phyloP scores from a whole-genome alignment of 139 green algal species.

The Tetraselmis chui region DNA sequence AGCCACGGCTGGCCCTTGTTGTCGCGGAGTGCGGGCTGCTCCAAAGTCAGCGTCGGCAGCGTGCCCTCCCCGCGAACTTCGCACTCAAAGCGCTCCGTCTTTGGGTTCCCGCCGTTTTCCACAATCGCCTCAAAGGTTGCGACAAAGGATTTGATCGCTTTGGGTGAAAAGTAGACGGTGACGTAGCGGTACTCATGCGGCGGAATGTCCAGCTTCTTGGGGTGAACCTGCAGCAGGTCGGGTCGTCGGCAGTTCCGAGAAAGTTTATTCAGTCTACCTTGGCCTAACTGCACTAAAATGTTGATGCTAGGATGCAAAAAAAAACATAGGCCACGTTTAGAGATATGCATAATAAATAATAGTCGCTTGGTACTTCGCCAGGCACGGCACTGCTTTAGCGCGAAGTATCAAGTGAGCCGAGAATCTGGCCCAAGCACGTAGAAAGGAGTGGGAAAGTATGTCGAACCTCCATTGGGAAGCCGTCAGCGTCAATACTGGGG shows the following conservation, averaged over 20 bases:
- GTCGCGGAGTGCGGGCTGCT: conserved; percentile 32
- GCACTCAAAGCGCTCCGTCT: conserved; percentile 57
- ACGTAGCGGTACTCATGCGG: conserved; percentile 40
- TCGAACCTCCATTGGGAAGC: conserved; percentile 57
- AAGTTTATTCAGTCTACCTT: too few species aligned
- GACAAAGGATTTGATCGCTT: conserved; percentile 53
- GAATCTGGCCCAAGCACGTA: too few species aligned
- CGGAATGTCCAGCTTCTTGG: conserved; percentile 22
- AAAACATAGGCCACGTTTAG: too few species aligned
- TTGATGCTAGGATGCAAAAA: too few species aligned
- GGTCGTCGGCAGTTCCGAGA: too few species aligned
- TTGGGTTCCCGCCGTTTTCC: conserved; percentile 48
- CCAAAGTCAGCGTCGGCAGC: conserved; percentile 58
- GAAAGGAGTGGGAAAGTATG: too few species aligned
- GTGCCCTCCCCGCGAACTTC: conserved; percentile 65
- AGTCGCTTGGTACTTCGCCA: too few species aligned
- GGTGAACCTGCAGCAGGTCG: conserved; percentile 35
- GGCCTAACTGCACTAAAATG: too few species aligned
- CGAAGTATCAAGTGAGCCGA: too few species aligned
- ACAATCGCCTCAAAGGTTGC: conserved; percentile 60
- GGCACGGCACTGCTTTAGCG: too few species aligned
- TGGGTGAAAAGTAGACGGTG: conserved; percentile 47
- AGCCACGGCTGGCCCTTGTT: conserved; percentile 31
- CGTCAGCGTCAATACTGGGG: not conserved
- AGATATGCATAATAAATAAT: too few species aligned